These are phyloP conservation scores for Camellia japonica DNA, from an alignment of 148 eudicot species.

Conservation along the genomic window DNA sequence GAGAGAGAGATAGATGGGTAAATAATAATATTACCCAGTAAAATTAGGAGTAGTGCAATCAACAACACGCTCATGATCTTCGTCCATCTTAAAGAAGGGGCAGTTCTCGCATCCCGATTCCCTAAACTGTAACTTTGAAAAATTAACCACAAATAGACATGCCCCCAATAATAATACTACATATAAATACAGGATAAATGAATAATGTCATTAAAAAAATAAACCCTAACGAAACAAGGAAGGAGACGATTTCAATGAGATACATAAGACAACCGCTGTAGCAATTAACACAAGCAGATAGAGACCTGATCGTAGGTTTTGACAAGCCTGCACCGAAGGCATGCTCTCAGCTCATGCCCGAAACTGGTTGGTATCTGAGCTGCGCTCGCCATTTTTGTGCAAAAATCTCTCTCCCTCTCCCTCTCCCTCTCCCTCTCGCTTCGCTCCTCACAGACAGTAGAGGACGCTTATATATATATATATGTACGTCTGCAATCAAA, in stretches of 20 bases:
- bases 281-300: background rate
- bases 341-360: constrained; percentile 85
- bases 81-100: constrained; percentile 88
- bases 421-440: background rate
- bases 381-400: constrained; percentile 32
- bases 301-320: constrained; percentile 85
- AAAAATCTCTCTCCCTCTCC: background rate
- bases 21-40: constrained; percentile 50
- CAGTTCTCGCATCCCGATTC: constrained; percentile 96
- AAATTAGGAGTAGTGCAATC: constrained; percentile 98
- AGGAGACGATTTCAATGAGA: too few species aligned
- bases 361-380: constrained; percentile 93
- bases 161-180: too few species aligned
- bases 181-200: too few species aligned
- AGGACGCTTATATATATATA: too few species aligned
- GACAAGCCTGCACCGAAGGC: constrained; percentile 88
- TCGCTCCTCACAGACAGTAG: too few species aligned
- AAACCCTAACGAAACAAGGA: too few species aligned
- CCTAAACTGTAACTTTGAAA: constrained; percentile 49
- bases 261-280: too few species aligned
- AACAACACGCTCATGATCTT: constrained; percentile 78
- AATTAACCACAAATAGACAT: too few species aligned
- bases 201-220: background rate
- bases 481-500: too few species aligned
- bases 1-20: background rate